phyloP scores from a whole-genome alignment of 208 protist genomes.

The Crithidia brevicula region DNA sequence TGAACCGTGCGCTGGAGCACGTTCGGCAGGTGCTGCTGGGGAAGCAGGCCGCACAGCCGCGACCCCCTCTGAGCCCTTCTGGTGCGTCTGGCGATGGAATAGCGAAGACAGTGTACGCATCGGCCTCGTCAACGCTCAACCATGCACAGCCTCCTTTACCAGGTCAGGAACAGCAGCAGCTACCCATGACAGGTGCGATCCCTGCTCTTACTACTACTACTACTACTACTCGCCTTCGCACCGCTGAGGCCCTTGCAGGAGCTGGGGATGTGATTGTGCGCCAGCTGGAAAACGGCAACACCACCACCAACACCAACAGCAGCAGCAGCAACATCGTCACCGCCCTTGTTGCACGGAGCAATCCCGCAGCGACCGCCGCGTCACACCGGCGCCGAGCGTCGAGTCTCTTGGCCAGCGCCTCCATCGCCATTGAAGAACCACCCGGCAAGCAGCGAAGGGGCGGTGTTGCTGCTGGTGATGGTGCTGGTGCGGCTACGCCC shows the following conservation, averaged over 20 bases:
- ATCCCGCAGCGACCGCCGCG: not conserved
- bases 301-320: too few relatives aligned
- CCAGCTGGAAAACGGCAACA: too few relatives aligned
- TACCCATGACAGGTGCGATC: too few relatives aligned
- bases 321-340: not conserved
- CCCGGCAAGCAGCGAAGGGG: too few relatives aligned
- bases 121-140: too few relatives aligned
- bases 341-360: not conserved
- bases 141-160: too few relatives aligned
- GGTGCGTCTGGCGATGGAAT: not conserved
- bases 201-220: too few relatives aligned
- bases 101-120: too few relatives aligned
- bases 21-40: conserved; percentile 5
- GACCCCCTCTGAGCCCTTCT: not conserved
- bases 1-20: conserved; percentile 34
- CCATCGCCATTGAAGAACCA: too few relatives aligned
- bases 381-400: conserved; percentile 1
- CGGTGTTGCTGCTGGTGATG: too few relatives aligned
- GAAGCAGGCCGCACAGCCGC: not conserved
- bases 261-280: not conserved
- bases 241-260: conserved; percentile 10
- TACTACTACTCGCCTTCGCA: too few relatives aligned
- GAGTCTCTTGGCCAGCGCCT: conserved; percentile 5
- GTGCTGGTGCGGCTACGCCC: not conserved
- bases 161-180: not conserved